phyloP scores from a whole-genome alignment of 768 basidiomycete genomes.

The Mycena capillaripes region DNA sequence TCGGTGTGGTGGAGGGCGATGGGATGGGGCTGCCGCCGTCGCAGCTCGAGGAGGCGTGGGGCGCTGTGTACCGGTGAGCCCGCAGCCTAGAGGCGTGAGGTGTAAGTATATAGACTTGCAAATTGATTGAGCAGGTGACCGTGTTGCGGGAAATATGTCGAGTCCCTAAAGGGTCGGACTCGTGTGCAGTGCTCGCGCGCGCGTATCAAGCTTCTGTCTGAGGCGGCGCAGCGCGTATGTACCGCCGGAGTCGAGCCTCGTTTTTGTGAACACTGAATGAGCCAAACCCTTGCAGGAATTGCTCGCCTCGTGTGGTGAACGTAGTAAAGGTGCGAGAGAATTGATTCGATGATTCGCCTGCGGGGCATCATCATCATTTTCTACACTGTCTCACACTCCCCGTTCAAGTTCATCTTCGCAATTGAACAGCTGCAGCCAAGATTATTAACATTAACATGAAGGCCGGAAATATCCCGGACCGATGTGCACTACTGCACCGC shows the following conservation, averaged over 20 bases:
- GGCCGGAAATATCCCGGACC: too few species aligned
- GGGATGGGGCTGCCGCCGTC: slow-evolving; percentile 5
- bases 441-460: too few species aligned
- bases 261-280: not conserved
- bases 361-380: too few species aligned
- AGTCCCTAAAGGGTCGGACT: not conserved
- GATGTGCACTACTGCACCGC: too few species aligned
- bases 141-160: not conserved
- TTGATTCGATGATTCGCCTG: too few species aligned
- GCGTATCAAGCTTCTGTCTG: not conserved
- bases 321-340: not conserved
- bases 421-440: too few species aligned
- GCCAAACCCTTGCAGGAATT: not conserved
- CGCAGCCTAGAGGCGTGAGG: not conserved
- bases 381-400: too few species aligned
- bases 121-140: slow-evolving; percentile 8
- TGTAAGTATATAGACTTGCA: not conserved
- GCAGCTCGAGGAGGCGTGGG: slow-evolving; percentile 31
- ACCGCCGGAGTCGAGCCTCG: not conserved
- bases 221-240: not conserved
- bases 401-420: too few species aligned
- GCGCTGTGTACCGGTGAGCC: slow-evolving; percentile 28
- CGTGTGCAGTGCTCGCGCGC: not conserved
- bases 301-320: not conserved
- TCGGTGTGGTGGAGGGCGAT: slow-evolving; percentile 35